Evolutionary conservation across 75 land plant genomes (phyloP).

Genomic region (Pinus tabuliformis): DNA sequence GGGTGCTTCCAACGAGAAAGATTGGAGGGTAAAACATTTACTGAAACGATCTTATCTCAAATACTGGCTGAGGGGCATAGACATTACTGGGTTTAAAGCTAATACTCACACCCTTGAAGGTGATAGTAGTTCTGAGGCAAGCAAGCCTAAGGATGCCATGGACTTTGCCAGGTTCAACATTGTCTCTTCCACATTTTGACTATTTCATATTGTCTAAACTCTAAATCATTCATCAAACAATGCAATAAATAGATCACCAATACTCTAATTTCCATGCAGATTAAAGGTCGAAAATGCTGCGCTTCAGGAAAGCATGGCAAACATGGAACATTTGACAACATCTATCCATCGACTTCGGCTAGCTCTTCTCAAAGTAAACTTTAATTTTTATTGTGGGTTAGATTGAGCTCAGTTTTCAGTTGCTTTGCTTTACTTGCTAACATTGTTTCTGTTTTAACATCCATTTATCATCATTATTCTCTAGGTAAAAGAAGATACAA

Average conservation of each 20-base stretch:
- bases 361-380: conserved; percentile 46
- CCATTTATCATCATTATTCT: not conserved
- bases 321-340: conserved; percentile 70
- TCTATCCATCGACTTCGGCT: conserved; percentile 68
- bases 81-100: conserved; percentile 26
- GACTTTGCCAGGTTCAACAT: conserved; percentile 63
- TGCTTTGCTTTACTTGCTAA: not conserved
- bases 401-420: not conserved
- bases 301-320: conserved; percentile 78
- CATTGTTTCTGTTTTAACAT: not conserved
- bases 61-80: conserved; percentile 53
- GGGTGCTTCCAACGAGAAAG: conserved; percentile 21
- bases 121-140: conserved; percentile 13
- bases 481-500: conserved; percentile 36
- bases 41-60: conserved; percentile 58
- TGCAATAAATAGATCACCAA: not conserved
- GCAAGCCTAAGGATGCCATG: conserved; percentile 31
- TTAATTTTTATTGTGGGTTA: conserved; percentile 8
- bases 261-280: conserved; percentile 29
- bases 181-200: not conserved
- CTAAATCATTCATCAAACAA: not conserved
- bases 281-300: conserved; percentile 86
- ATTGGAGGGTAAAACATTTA: conserved; percentile 45
- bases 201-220: not conserved
- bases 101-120: conserved; percentile 14